A percentile compares a stretch with the other conserved stretches of the same genome.
Conservation (phyloP, 2,329 filamentous ascomycete genomes). For the Apiospora marii region DNA sequence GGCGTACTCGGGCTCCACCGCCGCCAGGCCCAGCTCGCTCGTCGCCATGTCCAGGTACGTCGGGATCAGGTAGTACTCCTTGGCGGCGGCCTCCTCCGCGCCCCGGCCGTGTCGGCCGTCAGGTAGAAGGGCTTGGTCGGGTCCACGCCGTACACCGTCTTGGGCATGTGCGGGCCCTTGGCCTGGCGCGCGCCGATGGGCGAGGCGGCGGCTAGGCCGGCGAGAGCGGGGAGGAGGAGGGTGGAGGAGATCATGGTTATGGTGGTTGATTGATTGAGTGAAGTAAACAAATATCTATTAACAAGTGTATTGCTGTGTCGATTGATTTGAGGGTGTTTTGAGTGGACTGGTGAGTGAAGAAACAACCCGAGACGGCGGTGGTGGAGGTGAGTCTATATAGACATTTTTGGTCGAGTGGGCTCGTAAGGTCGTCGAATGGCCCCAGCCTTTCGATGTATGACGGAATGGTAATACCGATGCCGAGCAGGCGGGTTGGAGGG, state of each 20-base stretch:
- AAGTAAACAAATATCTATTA: background rate
- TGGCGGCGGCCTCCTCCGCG: conserved; percentile 5
- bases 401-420: background rate
- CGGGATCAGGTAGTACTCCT: conserved; percentile 21
- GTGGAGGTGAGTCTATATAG: conserved; percentile 2
- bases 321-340: background rate
- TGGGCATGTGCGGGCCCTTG: conserved; percentile 21
- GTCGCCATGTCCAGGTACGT: background rate
- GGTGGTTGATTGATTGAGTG: background rate
- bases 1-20: conserved; percentile 5
- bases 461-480: background rate
- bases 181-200: conserved; percentile 8
- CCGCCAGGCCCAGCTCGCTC: conserved; percentile 23
- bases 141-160: conserved; percentile 28
- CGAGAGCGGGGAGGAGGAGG: background rate
- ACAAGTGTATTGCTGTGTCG: background rate
- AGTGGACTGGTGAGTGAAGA: background rate
- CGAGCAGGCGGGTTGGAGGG: background rate
- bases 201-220: conserved; percentile 21
- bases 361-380: background rate
- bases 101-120: conserved; percentile 8
- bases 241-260: conserved; percentile 5
- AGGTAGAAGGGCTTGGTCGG: conserved; percentile 26
- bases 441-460: background rate
- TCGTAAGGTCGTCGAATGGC: background rate